These are phyloP conservation scores for Ceratopteris richardii DNA, from an alignment of 75 land plant species.

Conservation along the genomic window DNA sequence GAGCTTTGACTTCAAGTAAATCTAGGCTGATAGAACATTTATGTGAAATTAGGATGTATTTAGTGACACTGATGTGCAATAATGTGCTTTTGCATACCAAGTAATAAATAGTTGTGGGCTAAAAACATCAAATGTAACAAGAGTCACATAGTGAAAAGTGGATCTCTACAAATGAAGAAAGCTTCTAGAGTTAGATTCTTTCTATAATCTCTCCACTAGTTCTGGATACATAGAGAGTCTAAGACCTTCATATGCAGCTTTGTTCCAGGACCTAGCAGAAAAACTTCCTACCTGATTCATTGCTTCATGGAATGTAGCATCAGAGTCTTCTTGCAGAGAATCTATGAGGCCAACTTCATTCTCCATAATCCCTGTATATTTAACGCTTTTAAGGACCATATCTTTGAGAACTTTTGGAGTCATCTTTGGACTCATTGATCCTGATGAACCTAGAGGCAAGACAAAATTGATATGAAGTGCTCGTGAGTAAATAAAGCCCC, in stretches of 20 bases:
- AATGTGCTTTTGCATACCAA: too few species aligned
- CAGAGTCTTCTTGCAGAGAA: conserved; percentile 1
- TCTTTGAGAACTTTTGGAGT: conserved; percentile 21
- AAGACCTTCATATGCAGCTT: conserved; percentile 15
- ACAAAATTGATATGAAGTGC: conserved; percentile 15
- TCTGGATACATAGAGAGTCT: conserved; percentile 28
- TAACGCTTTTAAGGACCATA: conserved; percentile 17
- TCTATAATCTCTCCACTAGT: conserved; percentile 5
- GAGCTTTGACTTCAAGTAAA: too few species aligned
- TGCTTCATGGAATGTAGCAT: conserved; percentile 18
- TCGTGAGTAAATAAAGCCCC: conserved; percentile 13
- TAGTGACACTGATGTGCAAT: too few species aligned
- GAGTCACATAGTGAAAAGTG: too few species aligned
- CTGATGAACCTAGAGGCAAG: conserved; percentile 11
- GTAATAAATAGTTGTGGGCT: too few species aligned
- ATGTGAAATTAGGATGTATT: too few species aligned
- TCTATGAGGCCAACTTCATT: conserved; percentile 20
- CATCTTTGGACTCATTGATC: conserved; percentile 13
- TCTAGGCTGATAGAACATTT: too few species aligned
- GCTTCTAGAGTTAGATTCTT: too few species aligned
- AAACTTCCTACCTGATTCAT: conserved; percentile 20
- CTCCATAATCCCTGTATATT: conserved; percentile 21
- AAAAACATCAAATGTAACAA: too few species aligned
- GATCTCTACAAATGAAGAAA: too few species aligned
- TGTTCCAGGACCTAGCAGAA: conserved; percentile 24